Base-by-base conservation (phyloP, 2,329 filamentous ascomycete genomes). In the Xylaria arbuscula region DNA sequence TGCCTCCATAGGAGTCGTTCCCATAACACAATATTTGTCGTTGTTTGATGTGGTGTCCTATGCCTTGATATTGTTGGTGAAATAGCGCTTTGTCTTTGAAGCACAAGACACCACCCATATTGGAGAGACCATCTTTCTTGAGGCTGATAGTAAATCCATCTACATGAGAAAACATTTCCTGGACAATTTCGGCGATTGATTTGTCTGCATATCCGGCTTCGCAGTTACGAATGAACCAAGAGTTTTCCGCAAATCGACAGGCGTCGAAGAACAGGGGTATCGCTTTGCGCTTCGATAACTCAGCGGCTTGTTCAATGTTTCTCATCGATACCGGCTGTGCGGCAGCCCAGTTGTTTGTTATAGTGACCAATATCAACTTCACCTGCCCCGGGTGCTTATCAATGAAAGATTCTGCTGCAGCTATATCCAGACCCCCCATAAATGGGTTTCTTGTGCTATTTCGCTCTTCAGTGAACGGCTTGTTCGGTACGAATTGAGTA, bases 231-330 rank as follows among this genome's bases (percentile, higher is more conserved):
- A 76, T 74, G 53, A 75, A 76, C 45, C 59, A 67, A 4, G 72
- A 70, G 57, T 76, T 76, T 36, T 76, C 75, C 0, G 74, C 74
- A 56, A 76, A 76, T 2, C 73, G 71, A 22, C 73, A 74, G 3
- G 74, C 69, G 34, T 76, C 74, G 61, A 73, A 75, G 38, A 76
- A 73, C 0, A 75, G 42, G 7, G 74, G 75, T 28, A 76, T 68
- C 2, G 40, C 17, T 9, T 71, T 51, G 0, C 56, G n/a, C 5
- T 42, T 70, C 1, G 72, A 70, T 2, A 75, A 36, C 2, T 56
- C 51, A 1, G 68, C 65, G 6, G 69, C 64, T 8, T 60, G 66
- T 1, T 67, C 64, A 54, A 75, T 75, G 59, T 76, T 76, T 3
- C 48, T 71, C 72, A 76, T 73, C 5, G 73, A 76, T 7, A 76